phyloP scores from a whole-genome alignment of 2,329 filamentous ascomycete genomes.

The Aspergillus terreus region DNA sequence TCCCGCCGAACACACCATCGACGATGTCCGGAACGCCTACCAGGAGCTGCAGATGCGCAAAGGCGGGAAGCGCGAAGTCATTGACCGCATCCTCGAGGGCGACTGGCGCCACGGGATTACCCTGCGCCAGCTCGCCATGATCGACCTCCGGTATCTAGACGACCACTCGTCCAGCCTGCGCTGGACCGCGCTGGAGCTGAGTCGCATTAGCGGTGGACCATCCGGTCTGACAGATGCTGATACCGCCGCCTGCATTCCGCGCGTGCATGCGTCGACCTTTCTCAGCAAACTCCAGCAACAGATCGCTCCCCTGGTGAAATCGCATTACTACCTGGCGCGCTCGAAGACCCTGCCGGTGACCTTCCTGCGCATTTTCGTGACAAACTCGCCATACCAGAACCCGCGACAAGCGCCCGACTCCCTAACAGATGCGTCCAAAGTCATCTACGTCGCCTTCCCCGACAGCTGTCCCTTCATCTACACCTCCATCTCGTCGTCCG shows the following conservation, averaged over 20 bases:
- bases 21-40: constrained; percentile 66
- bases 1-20: constrained; percentile 61
- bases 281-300: constrained; percentile 70
- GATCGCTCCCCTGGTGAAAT: constrained; percentile 74
- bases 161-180: constrained; percentile 50
- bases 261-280: constrained; percentile 78
- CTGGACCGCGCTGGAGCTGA: constrained; percentile 53
- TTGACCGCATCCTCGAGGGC: constrained; percentile 55
- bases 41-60: constrained; percentile 54
- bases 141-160: constrained; percentile 52
- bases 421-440: constrained; percentile 60
- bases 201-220: constrained; percentile 16
- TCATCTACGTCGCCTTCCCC: constrained; percentile 78
- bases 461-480: constrained; percentile 75
- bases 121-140: constrained; percentile 53
- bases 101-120: constrained; percentile 56
- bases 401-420: constrained; percentile 38
- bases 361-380: constrained; percentile 72
- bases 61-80: constrained; percentile 51
- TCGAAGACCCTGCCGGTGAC: constrained; percentile 62
- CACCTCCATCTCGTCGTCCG: constrained; percentile 48
- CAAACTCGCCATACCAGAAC: constrained; percentile 74
- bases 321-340: constrained; percentile 76
- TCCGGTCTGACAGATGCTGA: constrained; percentile 24
- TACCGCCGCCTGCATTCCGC: constrained; percentile 50